Percentiles rank a stretch among this genome's conserved stretches.
phyloP scores from a whole-genome alignment of 106 monocot genomes.

The Allium sativum region DNA sequence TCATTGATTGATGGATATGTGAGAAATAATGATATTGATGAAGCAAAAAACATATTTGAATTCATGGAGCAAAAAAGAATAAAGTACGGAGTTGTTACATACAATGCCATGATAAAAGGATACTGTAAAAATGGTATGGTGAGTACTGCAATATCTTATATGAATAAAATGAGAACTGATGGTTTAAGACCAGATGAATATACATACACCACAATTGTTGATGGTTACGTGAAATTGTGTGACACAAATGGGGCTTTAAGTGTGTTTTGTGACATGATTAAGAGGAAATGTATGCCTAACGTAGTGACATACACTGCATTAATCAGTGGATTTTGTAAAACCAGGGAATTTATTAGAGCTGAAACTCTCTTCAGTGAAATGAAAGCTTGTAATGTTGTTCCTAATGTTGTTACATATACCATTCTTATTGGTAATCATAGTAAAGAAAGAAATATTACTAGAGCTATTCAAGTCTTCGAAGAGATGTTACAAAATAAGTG shows the following conservation, averaged over 20 bases:
- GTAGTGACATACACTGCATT: constrained; percentile 70
- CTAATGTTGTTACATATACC: constrained; percentile 84
- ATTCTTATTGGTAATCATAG: constrained; percentile 52
- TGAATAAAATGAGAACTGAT: constrained; percentile 37
- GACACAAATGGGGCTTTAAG: constrained; percentile 46
- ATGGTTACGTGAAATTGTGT: constrained; percentile 60
- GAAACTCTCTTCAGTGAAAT: constrained; percentile 42
- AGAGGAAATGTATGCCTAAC: constrained; percentile 52
- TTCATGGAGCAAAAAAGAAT: constrained; percentile 54
- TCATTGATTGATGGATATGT: constrained; percentile 80
- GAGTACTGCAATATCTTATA: constrained; percentile 37
- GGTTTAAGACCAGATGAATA: constrained; percentile 52
- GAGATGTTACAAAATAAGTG: constrained; percentile 56
- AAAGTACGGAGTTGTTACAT: constrained; percentile 32
- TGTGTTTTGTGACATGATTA: constrained; percentile 57
- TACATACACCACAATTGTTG: constrained; percentile 76
- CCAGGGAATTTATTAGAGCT: constrained; percentile 37
- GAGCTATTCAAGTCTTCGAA: constrained; percentile 43
- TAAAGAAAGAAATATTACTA: constrained; percentile 28
- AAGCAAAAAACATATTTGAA: constrained; percentile 57
- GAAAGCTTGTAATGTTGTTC: constrained; percentile 31
- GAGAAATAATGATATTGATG: constrained; percentile 58
- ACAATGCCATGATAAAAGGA: constrained; percentile 91
- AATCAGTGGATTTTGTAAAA: constrained; percentile 54
- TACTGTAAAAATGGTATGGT: constrained; percentile 55